These are phyloP conservation scores for Salvia miltiorrhiza DNA, from an alignment of 257 asterid species.

Conservation along the genomic window DNA sequence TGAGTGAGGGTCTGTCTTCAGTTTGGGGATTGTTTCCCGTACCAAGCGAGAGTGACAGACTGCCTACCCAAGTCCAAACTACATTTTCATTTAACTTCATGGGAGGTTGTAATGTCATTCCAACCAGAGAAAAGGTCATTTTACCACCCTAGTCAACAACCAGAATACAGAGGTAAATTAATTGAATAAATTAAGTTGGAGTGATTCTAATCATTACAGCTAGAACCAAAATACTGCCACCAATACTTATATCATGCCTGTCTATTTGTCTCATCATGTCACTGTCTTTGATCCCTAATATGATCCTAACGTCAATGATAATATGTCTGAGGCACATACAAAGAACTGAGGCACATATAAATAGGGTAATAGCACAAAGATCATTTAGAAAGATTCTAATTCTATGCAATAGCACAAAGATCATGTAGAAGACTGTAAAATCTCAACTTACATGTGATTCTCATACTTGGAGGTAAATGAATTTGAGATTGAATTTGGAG, in stretches of 20 bases:
- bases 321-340: background rate
- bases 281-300: background rate
- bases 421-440: background rate
- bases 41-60: constrained; percentile 21
- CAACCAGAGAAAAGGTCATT: constrained; percentile 20
- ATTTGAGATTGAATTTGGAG: background rate
- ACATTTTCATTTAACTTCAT: constrained; percentile 2
- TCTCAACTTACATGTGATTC: constrained; percentile 1
- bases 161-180: constrained; percentile 5
- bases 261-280: background rate
- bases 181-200: constrained; percentile 12
- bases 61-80: constrained; percentile 20
- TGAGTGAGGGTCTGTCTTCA: background rate
- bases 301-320: background rate
- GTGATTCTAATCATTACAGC: constrained; percentile 2
- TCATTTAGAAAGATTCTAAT: background rate
- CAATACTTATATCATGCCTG: background rate
- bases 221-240: constrained; percentile 1
- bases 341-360: background rate
- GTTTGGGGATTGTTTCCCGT: constrained; percentile 1
- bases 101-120: constrained; percentile 11
- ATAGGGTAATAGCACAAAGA: background rate
- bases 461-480: constrained; percentile 4
- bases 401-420: background rate
- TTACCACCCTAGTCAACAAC: constrained; percentile 18